Conservation (phyloP, 192 early-diverging fungal species). For the Backusella morwellensis region DNA sequence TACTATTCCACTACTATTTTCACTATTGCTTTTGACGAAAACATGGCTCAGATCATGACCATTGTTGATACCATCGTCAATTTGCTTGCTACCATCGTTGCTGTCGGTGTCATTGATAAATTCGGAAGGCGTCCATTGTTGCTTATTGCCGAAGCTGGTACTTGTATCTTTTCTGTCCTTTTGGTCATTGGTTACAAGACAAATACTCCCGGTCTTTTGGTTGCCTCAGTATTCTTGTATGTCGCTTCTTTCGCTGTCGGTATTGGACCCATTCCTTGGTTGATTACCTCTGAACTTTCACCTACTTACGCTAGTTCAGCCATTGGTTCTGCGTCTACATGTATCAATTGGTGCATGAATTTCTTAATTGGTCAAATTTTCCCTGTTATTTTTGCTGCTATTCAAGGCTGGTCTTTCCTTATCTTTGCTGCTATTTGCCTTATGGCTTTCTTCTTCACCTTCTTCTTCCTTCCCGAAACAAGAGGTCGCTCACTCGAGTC, state of each 20-base stretch:
- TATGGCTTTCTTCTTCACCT: slow-evolving; percentile 37
- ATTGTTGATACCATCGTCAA: slow-evolving; percentile 60
- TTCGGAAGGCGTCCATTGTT: slow-evolving; percentile 69
- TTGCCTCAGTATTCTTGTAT: slow-evolving; percentile 70
- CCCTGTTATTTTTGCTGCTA: slow-evolving; percentile 26
- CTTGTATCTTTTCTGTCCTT: slow-evolving; percentile 60
- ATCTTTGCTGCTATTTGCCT: slow-evolving; percentile 5
- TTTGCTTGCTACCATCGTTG: slow-evolving; percentile 56
- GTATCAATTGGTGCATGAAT: slow-evolving; percentile 66
- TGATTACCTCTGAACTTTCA: slow-evolving; percentile 71
- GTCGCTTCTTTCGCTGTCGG: slow-evolving; percentile 81
- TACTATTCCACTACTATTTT: slow-evolving; percentile 84
- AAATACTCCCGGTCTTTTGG: slow-evolving; percentile 52
- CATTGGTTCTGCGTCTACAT: slow-evolving; percentile 68
- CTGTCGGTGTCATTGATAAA: slow-evolving; percentile 58
- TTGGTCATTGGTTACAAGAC: slow-evolving; percentile 63
- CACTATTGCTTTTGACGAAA: slow-evolving; percentile 51
- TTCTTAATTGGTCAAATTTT: slow-evolving; percentile 46
- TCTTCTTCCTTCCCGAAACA: slow-evolving; percentile 49
- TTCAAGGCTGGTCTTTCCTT: neutral
- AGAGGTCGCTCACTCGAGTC: slow-evolving; percentile 57
- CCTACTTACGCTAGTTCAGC: slow-evolving; percentile 73
- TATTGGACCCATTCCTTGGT: slow-evolving; percentile 80
- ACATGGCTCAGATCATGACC: slow-evolving; percentile 58
- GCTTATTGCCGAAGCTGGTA: slow-evolving; percentile 57